phyloP scores from a whole-genome alignment of 2,329 filamentous ascomycete genomes.

The Paraphoma sp. region DNA sequence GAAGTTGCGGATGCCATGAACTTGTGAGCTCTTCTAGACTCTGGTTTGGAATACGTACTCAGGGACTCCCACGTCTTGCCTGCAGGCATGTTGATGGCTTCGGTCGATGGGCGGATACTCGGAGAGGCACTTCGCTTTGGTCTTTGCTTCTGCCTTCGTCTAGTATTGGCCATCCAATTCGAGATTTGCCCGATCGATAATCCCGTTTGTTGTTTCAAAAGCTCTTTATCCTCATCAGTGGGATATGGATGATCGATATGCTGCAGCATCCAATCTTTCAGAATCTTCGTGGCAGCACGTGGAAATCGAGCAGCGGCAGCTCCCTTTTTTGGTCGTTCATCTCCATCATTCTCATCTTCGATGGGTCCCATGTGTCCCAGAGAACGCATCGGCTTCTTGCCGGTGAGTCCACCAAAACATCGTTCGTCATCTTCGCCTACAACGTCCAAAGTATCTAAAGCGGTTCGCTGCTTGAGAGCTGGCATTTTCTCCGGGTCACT shows the following conservation, averaged over 20 bases:
- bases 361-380: slow-evolving; percentile 46
- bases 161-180: slow-evolving; percentile 92
- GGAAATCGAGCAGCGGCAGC: slow-evolving; percentile 66
- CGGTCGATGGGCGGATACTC: slow-evolving; percentile 65
- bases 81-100: slow-evolving; percentile 76
- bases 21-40: slow-evolving; percentile 21
- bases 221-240: slow-evolving; percentile 83
- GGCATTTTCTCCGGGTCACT: slow-evolving; percentile 42
- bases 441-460: slow-evolving; percentile 56
- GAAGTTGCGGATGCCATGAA: slow-evolving; percentile 18
- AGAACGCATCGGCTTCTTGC: slow-evolving; percentile 47
- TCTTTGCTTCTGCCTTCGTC: slow-evolving; percentile 79
- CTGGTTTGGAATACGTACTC: slow-evolving; percentile 36
- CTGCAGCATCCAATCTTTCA: slow-evolving; percentile 84
- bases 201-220: slow-evolving; percentile 78
- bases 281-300: slow-evolving; percentile 75
- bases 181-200: slow-evolving; percentile 84
- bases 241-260: slow-evolving; percentile 87
- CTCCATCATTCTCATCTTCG: slow-evolving; percentile 36
- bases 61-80: slow-evolving; percentile 60
- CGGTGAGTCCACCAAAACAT: slow-evolving; percentile 42
- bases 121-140: slow-evolving; percentile 73
- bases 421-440: slow-evolving; percentile 52
- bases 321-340: slow-evolving; percentile 40
- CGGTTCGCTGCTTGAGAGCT: slow-evolving; percentile 41